A percentile compares a stretch with the other conserved stretches of the same genome.
phyloP scores from a whole-genome alignment of 495 filamentous ascomycete genomes.

The Letharia lupina region DNA sequence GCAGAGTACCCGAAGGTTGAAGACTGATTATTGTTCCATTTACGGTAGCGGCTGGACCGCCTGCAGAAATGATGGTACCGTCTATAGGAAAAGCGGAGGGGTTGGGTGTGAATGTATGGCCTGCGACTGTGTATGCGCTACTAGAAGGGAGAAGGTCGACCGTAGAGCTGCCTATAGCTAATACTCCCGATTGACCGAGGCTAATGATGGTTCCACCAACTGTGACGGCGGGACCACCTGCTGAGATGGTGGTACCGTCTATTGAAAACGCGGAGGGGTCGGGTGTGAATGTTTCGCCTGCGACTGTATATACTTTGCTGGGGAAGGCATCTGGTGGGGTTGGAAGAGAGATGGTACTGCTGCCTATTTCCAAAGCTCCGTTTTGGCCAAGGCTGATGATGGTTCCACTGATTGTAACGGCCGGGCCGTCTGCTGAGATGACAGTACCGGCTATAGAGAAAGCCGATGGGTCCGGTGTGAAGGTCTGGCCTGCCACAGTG shows the following conservation, averaged over 20 bases:
- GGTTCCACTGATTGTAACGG: conserved; percentile 7
- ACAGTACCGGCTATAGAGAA: not conserved
- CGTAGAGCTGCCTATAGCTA: not conserved
- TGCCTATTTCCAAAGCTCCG: not conserved
- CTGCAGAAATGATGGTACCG: conserved; percentile 14
- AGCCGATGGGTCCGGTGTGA: not conserved
- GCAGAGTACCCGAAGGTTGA: not conserved
- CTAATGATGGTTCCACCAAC: conserved; percentile 10
- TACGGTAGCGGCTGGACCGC: conserved; percentile 8
- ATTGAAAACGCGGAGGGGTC: conserved; percentile 13
- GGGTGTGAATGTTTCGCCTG: conserved; percentile 11
- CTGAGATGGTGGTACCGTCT: conserved; percentile 11
- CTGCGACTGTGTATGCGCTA: conserved; percentile 3
- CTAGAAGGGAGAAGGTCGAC: not conserved
- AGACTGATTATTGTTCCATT: conserved; percentile 12
- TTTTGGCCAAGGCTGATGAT: not conserved
- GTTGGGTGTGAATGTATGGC: conserved; percentile 13
- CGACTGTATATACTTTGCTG: conserved; percentile 1
- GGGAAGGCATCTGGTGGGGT: not conserved
- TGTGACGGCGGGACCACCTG: conserved; percentile 15
- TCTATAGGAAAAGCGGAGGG: conserved; percentile 8
- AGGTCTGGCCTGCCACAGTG: not conserved
- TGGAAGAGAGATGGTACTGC: not conserved
- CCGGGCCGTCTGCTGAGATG: conserved; percentile 8
- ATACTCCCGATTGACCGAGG: not conserved